These are phyloP conservation scores for Solanum habrochaites DNA, from an alignment of 257 asterid genomes.

Conservation along the genomic window DNA sequence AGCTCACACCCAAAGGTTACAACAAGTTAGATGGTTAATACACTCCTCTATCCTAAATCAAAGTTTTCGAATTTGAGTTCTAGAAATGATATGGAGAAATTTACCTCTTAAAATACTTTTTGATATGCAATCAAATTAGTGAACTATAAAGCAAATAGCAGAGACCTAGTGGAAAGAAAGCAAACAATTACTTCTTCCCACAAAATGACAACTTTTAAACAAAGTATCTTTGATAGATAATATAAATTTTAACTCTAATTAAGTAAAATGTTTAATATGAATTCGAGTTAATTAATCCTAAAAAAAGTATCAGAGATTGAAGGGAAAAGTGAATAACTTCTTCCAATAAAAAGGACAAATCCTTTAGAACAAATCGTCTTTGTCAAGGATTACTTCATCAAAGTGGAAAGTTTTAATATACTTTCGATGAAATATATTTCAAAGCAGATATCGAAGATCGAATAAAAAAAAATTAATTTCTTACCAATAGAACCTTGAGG, in stretches of 20 bases:
- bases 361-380: not conserved
- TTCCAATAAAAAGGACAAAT: not conserved
- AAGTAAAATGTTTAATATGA: not conserved
- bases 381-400: too few species aligned
- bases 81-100: too few species aligned
- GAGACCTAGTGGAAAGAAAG: not conserved
- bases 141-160: not conserved
- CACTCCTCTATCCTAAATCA: not conserved
- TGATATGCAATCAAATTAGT: not conserved
- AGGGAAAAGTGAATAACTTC: too few species aligned
- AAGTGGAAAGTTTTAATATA: too few species aligned
- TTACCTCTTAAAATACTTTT: not conserved
- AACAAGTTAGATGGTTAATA: not conserved
- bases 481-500: not conserved
- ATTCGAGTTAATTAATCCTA: not conserved
- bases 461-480: not conserved
- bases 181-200: not conserved
- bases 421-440: fast-evolving
- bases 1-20: not conserved
- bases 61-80: not conserved
- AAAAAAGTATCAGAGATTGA: not conserved
- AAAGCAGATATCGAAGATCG: not conserved
- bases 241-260: not conserved
- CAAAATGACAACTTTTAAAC: not conserved
- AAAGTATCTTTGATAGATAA: not conserved